Evolutionary conservation across 2,329 filamentous ascomycete species (phyloP), one percentile per base, ranked within the genome.

Genomic region (Dendryphion nanum): DNA sequence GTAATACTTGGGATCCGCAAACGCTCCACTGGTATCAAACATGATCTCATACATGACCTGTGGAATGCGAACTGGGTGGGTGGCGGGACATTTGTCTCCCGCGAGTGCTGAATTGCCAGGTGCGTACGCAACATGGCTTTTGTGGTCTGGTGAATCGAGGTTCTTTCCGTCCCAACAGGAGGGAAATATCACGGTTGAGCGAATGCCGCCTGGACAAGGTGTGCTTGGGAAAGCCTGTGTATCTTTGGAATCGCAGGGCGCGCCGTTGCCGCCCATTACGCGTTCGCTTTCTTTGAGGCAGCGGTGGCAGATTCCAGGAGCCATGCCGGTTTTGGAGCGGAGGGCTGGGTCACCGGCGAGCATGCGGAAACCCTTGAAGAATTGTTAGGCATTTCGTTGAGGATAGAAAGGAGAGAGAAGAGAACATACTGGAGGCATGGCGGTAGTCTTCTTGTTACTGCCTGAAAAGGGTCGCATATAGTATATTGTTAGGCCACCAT

Each of bases 141-240:
- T 68, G 69, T 78, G 79, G 67, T 81, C 72, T 37, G 72, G 68
- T 38, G 82, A 69, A 41, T 75, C 79, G 7, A 47, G 15, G 30
- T 43, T 47, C 38, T 66, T 61, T 23, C 82, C 82, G 64, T 86
- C 76, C 73, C 84, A 85, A 72, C 82, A 86, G 5, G 81, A 84
- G 3, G 82, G 83, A 67, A 86, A 83, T 69, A 83, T 82, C 21
- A 85, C 67, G 47, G 85, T 81, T 40, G 76, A 72, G 28, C 82
- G 78, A 33, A 85, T 64, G 7, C 76, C 68, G 83, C 63, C n/a
- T n/a, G 33, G 28, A 59, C 86, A 89, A 2, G 32, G 28, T 18
- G 32, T 41, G 35, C 35, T 37, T 72, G 72, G 5, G 71, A 68
- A 40, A 81, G 76, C 41, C 14, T 18, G 19, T 7, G 34, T 35